Percentiles rank a stretch among this genome's conserved stretches.
phyloP scores from a whole-genome alignment of 805 yeast genomes.

The Ogataea salicorniae region DNA sequence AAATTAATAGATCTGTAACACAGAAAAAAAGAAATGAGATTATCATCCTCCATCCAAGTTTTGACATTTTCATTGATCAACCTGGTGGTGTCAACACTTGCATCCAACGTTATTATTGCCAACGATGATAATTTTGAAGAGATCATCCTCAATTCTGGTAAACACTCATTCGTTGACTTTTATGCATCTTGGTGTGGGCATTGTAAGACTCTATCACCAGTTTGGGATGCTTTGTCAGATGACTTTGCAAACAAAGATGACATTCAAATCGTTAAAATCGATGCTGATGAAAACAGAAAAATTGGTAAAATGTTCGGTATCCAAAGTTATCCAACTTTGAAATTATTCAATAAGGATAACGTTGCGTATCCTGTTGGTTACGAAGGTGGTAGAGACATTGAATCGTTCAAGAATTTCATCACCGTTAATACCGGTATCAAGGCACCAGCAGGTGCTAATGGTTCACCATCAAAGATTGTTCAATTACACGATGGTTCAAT shows the following conservation, averaged over 20 bases:
- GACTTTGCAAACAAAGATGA: constrained; percentile 16
- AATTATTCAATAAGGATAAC: constrained; percentile 48
- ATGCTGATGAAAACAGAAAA: constrained; percentile 54
- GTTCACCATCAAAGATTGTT: constrained; percentile 18
- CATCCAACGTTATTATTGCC: constrained; percentile 35
- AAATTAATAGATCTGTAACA: too few species aligned
- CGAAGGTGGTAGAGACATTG: constrained; percentile 48
- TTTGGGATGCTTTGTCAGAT: constrained; percentile 30
- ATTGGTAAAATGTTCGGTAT: constrained; percentile 47
- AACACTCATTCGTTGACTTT: constrained; percentile 72
- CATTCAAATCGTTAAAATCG: constrained; percentile 40
- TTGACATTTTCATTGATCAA: too few species aligned
- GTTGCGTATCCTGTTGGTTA: constrained; percentile 47
- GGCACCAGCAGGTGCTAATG: constrained; percentile 13
- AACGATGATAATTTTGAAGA: constrained; percentile 49
- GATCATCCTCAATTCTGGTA: constrained; percentile 53
- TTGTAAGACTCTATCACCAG: constrained; percentile 55
- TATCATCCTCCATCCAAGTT: too few species aligned
- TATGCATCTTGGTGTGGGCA: constrained; percentile 74
- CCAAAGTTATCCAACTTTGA: constrained; percentile 62
- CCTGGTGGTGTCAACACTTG: not conserved
- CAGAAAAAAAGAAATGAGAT: too few species aligned
- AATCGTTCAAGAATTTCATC: constrained; percentile 46
- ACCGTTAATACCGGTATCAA: constrained; percentile 32
- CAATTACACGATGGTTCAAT: constrained; percentile 25